Percentiles rank a stretch among this genome's conserved stretches.
Conservation (phyloP, 2,329 filamentous ascomycete genomes). For the Exophiala lecanii-corni region DNA sequence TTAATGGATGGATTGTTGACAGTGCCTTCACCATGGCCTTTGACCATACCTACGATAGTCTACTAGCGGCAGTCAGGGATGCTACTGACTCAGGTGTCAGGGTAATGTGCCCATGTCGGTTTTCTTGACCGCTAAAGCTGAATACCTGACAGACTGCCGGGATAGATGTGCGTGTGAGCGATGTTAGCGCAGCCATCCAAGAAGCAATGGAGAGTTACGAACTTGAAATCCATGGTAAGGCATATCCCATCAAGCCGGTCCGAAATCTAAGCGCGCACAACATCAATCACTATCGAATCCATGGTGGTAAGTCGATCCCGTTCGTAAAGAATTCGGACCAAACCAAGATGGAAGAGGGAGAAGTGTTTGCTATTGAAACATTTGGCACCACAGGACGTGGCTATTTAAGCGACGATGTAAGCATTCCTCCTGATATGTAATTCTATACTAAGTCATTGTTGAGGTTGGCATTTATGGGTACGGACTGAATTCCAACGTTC, state of each 20-base stretch:
- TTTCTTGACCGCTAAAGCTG: constrained; percentile 11
- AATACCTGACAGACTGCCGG: constrained; percentile 42
- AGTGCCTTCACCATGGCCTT: constrained; percentile 76
- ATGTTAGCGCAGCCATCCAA: constrained; percentile 56
- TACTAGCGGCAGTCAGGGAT: constrained; percentile 67
- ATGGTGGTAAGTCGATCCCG: constrained; percentile 53
- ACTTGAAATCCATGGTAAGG: constrained; percentile 50
- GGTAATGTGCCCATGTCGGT: constrained; percentile 28
- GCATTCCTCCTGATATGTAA: constrained; percentile 11
- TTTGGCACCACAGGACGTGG: constrained; percentile 54
- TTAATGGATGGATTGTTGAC: constrained; percentile 76
- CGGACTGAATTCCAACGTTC: constrained; percentile 38
- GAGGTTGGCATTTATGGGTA: constrained; percentile 52
- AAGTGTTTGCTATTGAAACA: constrained; percentile 56
- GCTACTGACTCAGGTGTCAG: constrained; percentile 61
- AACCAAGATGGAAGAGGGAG: constrained; percentile 56
- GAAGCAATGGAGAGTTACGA: constrained; percentile 61
- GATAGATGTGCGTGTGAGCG: constrained; percentile 50
- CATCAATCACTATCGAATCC: constrained; percentile 51
- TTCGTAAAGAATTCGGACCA: constrained; percentile 49
- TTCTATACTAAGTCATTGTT: constrained; percentile 15
- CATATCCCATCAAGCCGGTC: constrained; percentile 52
- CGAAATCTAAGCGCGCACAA: constrained; percentile 53
- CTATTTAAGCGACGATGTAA: constrained; percentile 44
- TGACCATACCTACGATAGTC: constrained; percentile 68